A percentile compares a stretch with the other conserved stretches of the same genome.
These are phyloP conservation scores for Aspergillus ochraceoroseus DNA, from an alignment of 2,329 filamentous ascomycete species.

Conservation along the genomic window DNA sequence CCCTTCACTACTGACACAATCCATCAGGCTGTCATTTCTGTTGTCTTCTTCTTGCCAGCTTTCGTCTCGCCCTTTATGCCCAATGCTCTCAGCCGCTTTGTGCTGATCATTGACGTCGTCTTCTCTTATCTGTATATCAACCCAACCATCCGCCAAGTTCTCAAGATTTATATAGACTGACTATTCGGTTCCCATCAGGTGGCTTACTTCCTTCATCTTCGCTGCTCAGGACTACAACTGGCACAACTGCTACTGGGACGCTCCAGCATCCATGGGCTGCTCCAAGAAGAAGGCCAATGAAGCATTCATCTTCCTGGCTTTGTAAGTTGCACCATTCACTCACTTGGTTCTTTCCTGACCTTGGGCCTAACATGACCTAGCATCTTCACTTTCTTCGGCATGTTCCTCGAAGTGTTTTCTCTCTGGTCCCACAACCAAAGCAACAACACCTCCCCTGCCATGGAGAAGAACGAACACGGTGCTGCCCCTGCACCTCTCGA, in stretches of 20 bases:
- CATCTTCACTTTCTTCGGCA: slow-evolving; percentile 41
- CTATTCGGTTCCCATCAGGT: slow-evolving; percentile 20
- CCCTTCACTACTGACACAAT: not conserved
- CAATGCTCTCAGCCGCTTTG: slow-evolving; percentile 34
- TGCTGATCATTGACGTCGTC: slow-evolving; percentile 41
- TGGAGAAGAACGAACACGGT: slow-evolving; percentile 1
- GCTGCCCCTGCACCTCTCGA: slow-evolving; percentile 2
- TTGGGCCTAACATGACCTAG: slow-evolving; percentile 19
- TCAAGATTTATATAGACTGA: slow-evolving; percentile 1
- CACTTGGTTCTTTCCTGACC: not conserved
- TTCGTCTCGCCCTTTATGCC: slow-evolving; percentile 42
- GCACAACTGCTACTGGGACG: slow-evolving; percentile 28
- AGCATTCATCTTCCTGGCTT: slow-evolving; percentile 45
- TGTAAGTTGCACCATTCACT: slow-evolving; percentile 33
- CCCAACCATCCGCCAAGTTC: not conserved
- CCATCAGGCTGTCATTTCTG: slow-evolving; percentile 31
- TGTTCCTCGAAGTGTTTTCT: slow-evolving; percentile 36
- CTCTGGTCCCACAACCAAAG: slow-evolving; percentile 36
- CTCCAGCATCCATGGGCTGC: slow-evolving; percentile 35
- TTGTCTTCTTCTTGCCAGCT: slow-evolving; percentile 43
- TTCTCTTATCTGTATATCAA: slow-evolving; percentile 46
- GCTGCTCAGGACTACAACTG: slow-evolving; percentile 44
- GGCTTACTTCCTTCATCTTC: slow-evolving; percentile 49
- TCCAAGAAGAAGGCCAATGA: slow-evolving; percentile 40
- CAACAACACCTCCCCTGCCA: slow-evolving; percentile 14